Conservation (phyloP, 2,329 filamentous ascomycete genomes). For the Pestalotiopsis sp. region DNA sequence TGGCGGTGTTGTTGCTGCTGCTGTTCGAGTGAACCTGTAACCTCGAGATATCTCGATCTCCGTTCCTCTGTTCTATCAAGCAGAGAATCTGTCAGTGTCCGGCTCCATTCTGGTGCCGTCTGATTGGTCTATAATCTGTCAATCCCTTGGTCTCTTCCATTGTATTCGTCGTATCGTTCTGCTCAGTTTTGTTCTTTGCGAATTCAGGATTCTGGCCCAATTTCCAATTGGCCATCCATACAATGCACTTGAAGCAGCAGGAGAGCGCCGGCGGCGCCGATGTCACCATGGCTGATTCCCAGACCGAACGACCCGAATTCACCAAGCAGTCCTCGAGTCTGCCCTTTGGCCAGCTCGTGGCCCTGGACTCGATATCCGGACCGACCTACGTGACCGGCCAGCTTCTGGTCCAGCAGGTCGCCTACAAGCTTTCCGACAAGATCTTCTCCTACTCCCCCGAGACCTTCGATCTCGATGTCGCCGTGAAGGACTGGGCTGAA, state of each 20-base stretch:
- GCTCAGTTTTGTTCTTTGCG: not conserved
- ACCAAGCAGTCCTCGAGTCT: constrained; percentile 53
- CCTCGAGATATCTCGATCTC: not conserved
- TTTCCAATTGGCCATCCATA: constrained; percentile 14
- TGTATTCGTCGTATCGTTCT: constrained; percentile 7
- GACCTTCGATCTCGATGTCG: constrained; percentile 86
- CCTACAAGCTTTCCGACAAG: constrained; percentile 94
- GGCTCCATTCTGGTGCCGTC: constrained; percentile 11
- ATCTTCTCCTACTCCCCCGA: constrained; percentile 96
- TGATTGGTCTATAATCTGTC: constrained; percentile 6
- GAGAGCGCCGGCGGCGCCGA: constrained; percentile 37
- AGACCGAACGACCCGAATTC: constrained; percentile 34
- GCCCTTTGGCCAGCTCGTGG: constrained; percentile 58
- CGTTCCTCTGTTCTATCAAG: not conserved
- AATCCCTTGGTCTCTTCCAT: constrained; percentile 2
- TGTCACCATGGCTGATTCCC: constrained; percentile 31
- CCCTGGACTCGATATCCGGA: constrained; percentile 69
- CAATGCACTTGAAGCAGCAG: constrained; percentile 39
- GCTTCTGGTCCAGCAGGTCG: constrained; percentile 91
- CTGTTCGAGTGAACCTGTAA: constrained; percentile 7
- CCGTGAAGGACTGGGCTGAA: constrained; percentile 76
- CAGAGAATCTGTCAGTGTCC: not conserved
- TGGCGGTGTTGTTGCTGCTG: constrained; percentile 16
- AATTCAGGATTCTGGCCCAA: not conserved
- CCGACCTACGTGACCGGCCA: constrained; percentile 94